phyloP scores from a whole-genome alignment of 2,329 filamentous ascomycete species.

The Daldinia sp. region DNA sequence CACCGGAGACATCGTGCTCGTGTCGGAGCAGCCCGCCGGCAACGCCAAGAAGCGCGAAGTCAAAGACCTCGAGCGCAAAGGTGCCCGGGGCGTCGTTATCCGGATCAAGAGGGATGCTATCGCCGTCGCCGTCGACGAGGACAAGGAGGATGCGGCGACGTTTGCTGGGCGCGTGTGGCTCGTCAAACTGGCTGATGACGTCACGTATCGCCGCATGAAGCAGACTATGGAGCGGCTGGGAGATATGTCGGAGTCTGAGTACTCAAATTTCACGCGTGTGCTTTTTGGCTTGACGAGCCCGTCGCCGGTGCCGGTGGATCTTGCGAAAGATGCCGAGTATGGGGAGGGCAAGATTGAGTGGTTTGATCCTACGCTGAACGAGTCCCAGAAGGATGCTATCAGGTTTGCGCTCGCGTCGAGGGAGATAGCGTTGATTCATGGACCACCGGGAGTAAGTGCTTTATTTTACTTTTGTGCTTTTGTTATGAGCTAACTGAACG shows the following conservation, averaged over 20 bases:
- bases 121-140: constrained; percentile 74
- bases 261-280: constrained; percentile 67
- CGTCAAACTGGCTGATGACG: constrained; percentile 73
- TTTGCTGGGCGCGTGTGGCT: constrained; percentile 65
- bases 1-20: constrained; percentile 78
- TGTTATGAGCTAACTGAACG: neutral
- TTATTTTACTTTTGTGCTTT: neutral
- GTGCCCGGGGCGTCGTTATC: constrained; percentile 74
- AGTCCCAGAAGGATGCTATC: constrained; percentile 73
- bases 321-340: constrained; percentile 52
- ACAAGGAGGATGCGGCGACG: constrained; percentile 57
- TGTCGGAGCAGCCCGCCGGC: constrained; percentile 78
- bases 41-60: constrained; percentile 77
- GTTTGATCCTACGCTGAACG: constrained; percentile 69
- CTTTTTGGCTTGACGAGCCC: constrained; percentile 68
- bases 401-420: constrained; percentile 83
- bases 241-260: constrained; percentile 65
- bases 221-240: constrained; percentile 67
- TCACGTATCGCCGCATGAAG: constrained; percentile 72
- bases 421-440: constrained; percentile 91
- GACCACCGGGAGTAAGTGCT: constrained; percentile 77
- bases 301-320: constrained; percentile 55
- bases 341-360: constrained; percentile 61
- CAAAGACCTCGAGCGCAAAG: constrained; percentile 72
- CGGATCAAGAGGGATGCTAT: constrained; percentile 66